These are phyloP conservation scores for Penicillium daleae DNA, from an alignment of 495 filamentous ascomycete species.

Conservation along the genomic window DNA sequence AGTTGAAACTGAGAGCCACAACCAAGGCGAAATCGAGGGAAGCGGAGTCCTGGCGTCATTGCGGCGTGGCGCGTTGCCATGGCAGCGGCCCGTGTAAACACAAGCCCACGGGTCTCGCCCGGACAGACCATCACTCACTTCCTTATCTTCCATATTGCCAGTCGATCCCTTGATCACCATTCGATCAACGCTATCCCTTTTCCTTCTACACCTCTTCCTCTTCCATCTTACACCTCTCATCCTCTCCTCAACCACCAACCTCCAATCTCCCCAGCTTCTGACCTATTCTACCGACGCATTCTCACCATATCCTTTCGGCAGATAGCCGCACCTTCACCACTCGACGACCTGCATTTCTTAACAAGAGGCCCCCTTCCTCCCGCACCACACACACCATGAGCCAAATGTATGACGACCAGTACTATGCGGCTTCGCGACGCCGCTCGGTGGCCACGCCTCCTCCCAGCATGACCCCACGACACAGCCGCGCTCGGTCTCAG, in stretches of 20 bases:
- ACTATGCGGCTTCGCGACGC: slow-evolving; percentile 54
- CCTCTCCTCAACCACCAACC: background rate
- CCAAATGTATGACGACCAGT: slow-evolving; percentile 53
- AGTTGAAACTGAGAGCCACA: slow-evolving; percentile 24
- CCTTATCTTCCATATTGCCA: slow-evolving; percentile 6
- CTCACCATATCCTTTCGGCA: slow-evolving; percentile 11
- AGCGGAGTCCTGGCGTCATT: slow-evolving; percentile 41
- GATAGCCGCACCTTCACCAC: slow-evolving; percentile 16
- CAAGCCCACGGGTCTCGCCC: slow-evolving; percentile 28
- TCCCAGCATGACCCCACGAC: slow-evolving; percentile 50
- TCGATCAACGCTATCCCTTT: slow-evolving; percentile 23
- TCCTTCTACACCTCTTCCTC: slow-evolving; percentile 8
- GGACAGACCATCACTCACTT: slow-evolving; percentile 28
- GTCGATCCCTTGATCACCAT: slow-evolving; percentile 30
- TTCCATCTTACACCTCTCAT: slow-evolving; percentile 12
- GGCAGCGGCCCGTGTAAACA: slow-evolving; percentile 49
- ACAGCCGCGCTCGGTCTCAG: slow-evolving; percentile 58
- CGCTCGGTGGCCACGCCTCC: slow-evolving; percentile 52
- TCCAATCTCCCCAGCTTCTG: background rate
- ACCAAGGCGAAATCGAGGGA: slow-evolving; percentile 11
- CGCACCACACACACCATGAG: slow-evolving; percentile 37
- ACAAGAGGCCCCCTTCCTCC: slow-evolving; percentile 28
- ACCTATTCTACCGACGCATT: slow-evolving; percentile 2
- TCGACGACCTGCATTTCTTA: slow-evolving; percentile 21
- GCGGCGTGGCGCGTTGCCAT: slow-evolving; percentile 42